Evolutionary conservation across 352 stramenopile genomes (phyloP).

Genomic region (Heterotrichella gracilis): DNA sequence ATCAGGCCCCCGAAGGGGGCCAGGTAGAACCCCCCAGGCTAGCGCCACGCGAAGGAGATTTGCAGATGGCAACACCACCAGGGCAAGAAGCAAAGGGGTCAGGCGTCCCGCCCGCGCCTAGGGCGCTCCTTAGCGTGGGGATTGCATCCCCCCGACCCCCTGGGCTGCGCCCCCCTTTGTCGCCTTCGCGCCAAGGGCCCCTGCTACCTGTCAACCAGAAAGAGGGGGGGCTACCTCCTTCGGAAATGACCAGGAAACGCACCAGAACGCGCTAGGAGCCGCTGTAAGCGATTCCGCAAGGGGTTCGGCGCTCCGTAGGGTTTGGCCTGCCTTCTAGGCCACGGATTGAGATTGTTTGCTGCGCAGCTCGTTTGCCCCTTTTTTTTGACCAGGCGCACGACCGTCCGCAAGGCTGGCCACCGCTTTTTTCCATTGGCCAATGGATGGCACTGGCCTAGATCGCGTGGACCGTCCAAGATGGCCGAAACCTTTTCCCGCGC

Average conservation of each 20-base stretch:
- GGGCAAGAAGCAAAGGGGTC: not conserved
- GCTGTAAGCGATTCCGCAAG: not conserved
- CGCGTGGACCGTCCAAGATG: not conserved
- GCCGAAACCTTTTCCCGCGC: not conserved
- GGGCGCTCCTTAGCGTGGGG: not conserved
- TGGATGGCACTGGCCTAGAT: not conserved
- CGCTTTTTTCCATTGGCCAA: conserved; percentile 4
- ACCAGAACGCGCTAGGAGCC: not conserved
- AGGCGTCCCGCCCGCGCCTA: not conserved
- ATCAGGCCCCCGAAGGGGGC: not conserved
- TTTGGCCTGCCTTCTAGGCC: not conserved
- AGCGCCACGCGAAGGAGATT: not conserved
- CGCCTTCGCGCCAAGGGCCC: not conserved
- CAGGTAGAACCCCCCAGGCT: not conserved
- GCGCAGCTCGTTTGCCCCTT: not conserved
- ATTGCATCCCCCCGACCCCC: not conserved
- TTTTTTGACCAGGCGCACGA: not conserved
- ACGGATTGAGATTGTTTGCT: conserved; percentile 5
- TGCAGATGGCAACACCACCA: not conserved
- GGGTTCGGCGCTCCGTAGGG: not conserved
- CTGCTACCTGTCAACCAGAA: not conserved
- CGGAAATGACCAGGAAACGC: not conserved
- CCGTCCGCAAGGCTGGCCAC: not conserved
- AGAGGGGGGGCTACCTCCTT: not conserved
- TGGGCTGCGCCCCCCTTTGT: not conserved